A percentile compares a stretch with the other conserved stretches of the same genome.
These are phyloP conservation scores for Phytophthora lateralis DNA, from an alignment of 352 stramenopile species.

Conservation along the genomic window DNA sequence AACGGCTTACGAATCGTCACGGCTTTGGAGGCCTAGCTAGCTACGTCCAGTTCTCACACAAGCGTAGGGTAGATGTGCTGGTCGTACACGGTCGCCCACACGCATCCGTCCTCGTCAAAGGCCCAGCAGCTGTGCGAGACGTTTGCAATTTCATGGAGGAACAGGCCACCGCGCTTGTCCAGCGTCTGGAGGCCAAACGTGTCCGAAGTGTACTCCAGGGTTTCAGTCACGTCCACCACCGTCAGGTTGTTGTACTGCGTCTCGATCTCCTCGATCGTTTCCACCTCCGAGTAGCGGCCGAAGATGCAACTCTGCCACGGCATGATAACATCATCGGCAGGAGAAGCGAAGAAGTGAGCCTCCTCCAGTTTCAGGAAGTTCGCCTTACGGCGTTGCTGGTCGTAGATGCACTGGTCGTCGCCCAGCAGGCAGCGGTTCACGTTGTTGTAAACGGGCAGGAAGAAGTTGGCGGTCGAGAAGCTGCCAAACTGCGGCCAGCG, in stretches of 20 bases:
- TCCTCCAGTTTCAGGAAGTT: constrained; percentile 47
- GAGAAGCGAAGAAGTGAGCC: constrained; percentile 50
- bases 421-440: constrained; percentile 20
- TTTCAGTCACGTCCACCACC: constrained; percentile 38
- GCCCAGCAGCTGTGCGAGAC: constrained; percentile 45
- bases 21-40: neutral
- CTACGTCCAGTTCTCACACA: constrained; percentile 10
- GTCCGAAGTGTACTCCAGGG: constrained; percentile 38
- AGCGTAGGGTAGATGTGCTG: constrained; percentile 40
- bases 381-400: constrained; percentile 36
- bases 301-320: constrained; percentile 51
- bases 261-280: constrained; percentile 30
- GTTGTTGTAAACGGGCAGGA: constrained; percentile 50
- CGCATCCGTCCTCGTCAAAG: constrained; percentile 33
- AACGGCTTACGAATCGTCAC: neutral
- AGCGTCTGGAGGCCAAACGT: constrained; percentile 45
- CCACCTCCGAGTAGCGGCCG: constrained; percentile 46
- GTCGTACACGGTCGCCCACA: constrained; percentile 49
- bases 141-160: constrained; percentile 26
- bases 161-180: constrained; percentile 38
- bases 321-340: constrained; percentile 41
- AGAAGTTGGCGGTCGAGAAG: constrained; percentile 36
- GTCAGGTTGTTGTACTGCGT: constrained; percentile 38
- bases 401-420: constrained; percentile 25
- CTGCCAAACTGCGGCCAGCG: constrained; percentile 34